Conservation (phyloP, 768 basidiomycete species). For the Coprinopsis sp. region DNA sequence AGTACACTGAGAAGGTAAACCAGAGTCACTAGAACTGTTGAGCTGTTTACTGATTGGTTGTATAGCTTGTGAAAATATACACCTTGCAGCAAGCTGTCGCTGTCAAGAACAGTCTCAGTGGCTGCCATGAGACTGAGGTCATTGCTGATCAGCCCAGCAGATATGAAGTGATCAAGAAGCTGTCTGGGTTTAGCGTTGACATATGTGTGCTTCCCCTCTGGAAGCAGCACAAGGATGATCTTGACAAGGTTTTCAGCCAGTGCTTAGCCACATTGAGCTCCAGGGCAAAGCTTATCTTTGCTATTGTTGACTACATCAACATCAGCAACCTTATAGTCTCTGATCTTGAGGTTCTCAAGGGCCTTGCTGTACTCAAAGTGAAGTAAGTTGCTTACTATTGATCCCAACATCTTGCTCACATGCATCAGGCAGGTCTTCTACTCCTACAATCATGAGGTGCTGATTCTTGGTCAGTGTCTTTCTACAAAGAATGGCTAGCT, state of each 20-base stretch:
- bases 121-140: slow-evolving; percentile 75
- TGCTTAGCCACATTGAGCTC: slow-evolving; percentile 94
- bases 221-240: slow-evolving; percentile 87
- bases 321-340: slow-evolving; percentile 70
- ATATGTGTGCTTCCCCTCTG: slow-evolving; percentile 85
- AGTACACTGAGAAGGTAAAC: slow-evolving; percentile 95
- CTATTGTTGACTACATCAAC: slow-evolving; percentile 88
- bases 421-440: slow-evolving; percentile 74
- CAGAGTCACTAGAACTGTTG: slow-evolving; percentile 3
- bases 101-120: slow-evolving; percentile 73
- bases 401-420: slow-evolving; percentile 3
- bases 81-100: slow-evolving; percentile 72
- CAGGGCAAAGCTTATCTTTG: slow-evolving; percentile 81
- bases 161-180: slow-evolving; percentile 83
- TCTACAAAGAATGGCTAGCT: slow-evolving; percentile 86
- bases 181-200: slow-evolving; percentile 94
- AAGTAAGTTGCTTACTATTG: slow-evolving; percentile 67
- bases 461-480: slow-evolving; percentile 95
- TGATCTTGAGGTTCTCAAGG: slow-evolving; percentile 70
- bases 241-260: slow-evolving; percentile 83
- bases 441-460: slow-evolving; percentile 89
- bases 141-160: slow-evolving; percentile 72
- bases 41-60: slow-evolving; percentile 1
- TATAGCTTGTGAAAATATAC: slow-evolving; percentile 98
- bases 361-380: slow-evolving; percentile 82